Base-by-base conservation (phyloP, 2,329 filamentous ascomycete genomes). In the Fusarium tuaranense region DNA sequence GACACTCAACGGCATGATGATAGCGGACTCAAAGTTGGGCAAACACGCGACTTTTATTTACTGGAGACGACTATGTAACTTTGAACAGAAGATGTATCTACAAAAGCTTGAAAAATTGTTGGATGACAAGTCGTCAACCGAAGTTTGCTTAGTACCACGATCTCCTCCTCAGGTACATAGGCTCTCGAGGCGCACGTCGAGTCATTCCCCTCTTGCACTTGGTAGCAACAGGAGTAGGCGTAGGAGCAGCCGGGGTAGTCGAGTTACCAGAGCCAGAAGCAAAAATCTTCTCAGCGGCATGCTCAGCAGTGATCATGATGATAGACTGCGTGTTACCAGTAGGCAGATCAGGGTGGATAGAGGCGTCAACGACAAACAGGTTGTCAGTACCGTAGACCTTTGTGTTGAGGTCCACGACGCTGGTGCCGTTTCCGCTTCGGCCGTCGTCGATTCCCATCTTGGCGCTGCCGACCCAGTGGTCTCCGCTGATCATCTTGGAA, bases 361-460 rank as follows among this genome's bases (percentile, higher is more conserved):
- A 87, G 0, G 88, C 90, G 70, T 92, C 90, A 4, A 92, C 88
- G 14, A 91, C 87, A 76, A 90, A 91, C 57, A 91, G 81, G 80
- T 91, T 91, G 69, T 90, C 87, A 0, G 88, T 91, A 53, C 89
- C 89, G 73, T 88, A 91, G 5, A 91, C 88, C 78, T 86, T 88
- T 61, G 88, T 88, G 79, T 91, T 83, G 7, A 85, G 78, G 73
- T 91, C 89, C 0, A 91, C 89, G 2, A 91, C 89, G 2, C 87
- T 83, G 30, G 83, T 86, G 7, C 89, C 88, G 65, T 84, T 82
- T 53, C 74, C 79, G 53, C 81, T 72, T 1, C 86, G 84, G 8
- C 87, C 87, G 38, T 87, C 86, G 65, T 89, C 86, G 0, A 81
- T 81, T 7, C 89, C 89, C 78, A 91, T 85, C 78, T 69, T 79